Conservation (phyloP, 495 filamentous ascomycete genomes). For the Articulospora tetracladia region DNA sequence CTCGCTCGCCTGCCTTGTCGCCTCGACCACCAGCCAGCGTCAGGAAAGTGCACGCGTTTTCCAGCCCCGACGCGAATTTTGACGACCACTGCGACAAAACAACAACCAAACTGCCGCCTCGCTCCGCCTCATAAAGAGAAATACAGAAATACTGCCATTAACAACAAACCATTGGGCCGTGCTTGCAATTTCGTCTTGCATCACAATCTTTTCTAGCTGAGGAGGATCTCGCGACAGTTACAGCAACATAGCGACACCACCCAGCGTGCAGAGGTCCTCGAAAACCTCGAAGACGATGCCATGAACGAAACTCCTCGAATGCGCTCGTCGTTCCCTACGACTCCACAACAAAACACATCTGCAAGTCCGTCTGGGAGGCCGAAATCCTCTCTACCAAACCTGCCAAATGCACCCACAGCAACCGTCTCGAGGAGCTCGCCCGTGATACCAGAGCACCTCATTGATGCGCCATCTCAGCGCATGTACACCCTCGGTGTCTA, state of each 20-base stretch:
- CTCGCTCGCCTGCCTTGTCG: too few relatives aligned
- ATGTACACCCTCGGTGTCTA: slow-evolving; percentile 81
- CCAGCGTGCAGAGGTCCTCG: neutral
- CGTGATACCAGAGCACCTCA: slow-evolving; percentile 65
- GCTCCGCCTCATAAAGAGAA: neutral
- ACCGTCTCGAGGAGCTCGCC: slow-evolving; percentile 38
- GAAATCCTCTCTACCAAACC: slow-evolving; percentile 18
- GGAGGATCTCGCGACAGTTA: neutral
- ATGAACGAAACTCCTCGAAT: slow-evolving; percentile 74
- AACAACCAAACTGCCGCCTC: neutral
- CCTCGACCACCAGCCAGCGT: neutral
- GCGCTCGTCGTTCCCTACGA: slow-evolving; percentile 66
- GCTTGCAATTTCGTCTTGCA: neutral
- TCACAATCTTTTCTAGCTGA: neutral
- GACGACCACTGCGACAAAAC: neutral
- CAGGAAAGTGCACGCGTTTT: neutral
- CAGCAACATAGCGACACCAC: neutral
- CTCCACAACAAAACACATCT: slow-evolving; percentile 36
- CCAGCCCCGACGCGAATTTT: neutral
- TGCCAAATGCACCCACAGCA: slow-evolving; percentile 16
- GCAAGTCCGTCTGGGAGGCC: neutral
- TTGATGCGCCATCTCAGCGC: slow-evolving; percentile 87
- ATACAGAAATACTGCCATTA: neutral
- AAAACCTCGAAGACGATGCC: slow-evolving; percentile 40
- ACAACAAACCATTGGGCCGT: neutral